A percentile compares a stretch with the other conserved stretches of the same genome.
phyloP scores from a whole-genome alignment of 2,329 filamentous ascomycete genomes.

The Colletotrichum neosansevieriae region DNA sequence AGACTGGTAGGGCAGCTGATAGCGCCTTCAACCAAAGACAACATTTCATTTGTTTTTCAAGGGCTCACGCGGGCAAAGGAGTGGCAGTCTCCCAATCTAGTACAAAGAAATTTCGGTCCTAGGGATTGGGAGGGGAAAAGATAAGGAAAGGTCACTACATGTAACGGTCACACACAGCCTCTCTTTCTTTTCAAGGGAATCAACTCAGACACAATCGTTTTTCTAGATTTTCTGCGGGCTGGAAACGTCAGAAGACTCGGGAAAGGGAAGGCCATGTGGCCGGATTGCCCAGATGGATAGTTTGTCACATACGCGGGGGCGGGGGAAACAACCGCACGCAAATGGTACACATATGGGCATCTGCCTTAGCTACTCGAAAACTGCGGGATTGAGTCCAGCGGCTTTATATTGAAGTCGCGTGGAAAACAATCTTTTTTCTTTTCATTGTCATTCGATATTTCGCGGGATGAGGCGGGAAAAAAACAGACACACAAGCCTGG shows the following conservation, averaged over 20 bases:
- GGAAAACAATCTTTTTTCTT: slow-evolving; percentile 28
- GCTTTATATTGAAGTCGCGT: slow-evolving; percentile 4
- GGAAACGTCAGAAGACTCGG: slow-evolving; percentile 40
- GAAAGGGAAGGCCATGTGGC: slow-evolving; percentile 32
- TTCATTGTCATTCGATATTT: not conserved
- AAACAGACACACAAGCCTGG: slow-evolving; percentile 12
- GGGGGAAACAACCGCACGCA: slow-evolving; percentile 9
- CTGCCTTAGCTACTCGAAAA: slow-evolving; percentile 27
- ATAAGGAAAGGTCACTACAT: slow-evolving; percentile 13
- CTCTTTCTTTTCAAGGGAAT: slow-evolving; percentile 26
- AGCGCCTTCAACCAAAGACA: slow-evolving; percentile 32
- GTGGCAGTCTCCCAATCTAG: slow-evolving; percentile 38
- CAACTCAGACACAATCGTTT: slow-evolving; percentile 21
- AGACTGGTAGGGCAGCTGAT: slow-evolving; percentile 37
- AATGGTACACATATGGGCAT: slow-evolving; percentile 37
- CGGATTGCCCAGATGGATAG: slow-evolving; percentile 31
- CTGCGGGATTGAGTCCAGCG: slow-evolving; percentile 25
- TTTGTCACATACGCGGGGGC: slow-evolving; percentile 34
- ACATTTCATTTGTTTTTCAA: slow-evolving; percentile 38
- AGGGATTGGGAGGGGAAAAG: slow-evolving; percentile 31
- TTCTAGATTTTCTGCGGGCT: slow-evolving; percentile 40
- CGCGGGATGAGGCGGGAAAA: slow-evolving; percentile 21
- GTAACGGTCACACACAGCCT: not conserved
- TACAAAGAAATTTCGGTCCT: slow-evolving; percentile 27
- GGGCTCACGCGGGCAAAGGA: slow-evolving; percentile 37